Evolutionary conservation across 2,329 filamentous ascomycete genomes (phyloP).

Genomic region (Alternaria infectoria): DNA sequence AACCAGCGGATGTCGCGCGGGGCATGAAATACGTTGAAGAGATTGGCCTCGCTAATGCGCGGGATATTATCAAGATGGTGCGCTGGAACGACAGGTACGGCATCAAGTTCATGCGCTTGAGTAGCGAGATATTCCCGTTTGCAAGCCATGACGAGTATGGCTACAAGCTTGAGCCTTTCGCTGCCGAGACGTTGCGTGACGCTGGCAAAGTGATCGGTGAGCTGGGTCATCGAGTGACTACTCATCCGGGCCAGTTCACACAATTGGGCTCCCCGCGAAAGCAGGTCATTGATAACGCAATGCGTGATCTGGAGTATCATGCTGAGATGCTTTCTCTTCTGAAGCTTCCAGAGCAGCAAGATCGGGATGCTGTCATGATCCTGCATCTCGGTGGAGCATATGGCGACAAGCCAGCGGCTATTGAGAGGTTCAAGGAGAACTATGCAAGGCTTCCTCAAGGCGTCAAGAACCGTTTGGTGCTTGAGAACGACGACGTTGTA

Average conservation of each 20-base stretch:
- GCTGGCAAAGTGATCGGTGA: conserved; percentile 78
- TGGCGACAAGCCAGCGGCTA: conserved; percentile 80
- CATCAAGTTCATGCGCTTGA: conserved; percentile 90
- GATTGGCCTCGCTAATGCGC: conserved; percentile 80
- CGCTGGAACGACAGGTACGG: conserved; percentile 91
- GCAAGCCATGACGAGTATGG: conserved; percentile 87
- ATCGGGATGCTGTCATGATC: conserved; percentile 92
- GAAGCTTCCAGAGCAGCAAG: conserved; percentile 74
- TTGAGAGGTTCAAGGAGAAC: conserved; percentile 78
- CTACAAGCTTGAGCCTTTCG: conserved; percentile 84
- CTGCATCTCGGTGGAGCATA: conserved; percentile 91
- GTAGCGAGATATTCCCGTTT: conserved; percentile 97
- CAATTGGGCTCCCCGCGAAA: conserved; percentile 84
- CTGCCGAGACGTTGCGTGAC: conserved; percentile 75
- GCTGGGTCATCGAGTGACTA: conserved; percentile 83
- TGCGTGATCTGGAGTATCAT: conserved; percentile 87
- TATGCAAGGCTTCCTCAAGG: conserved; percentile 70
- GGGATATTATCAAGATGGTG: conserved; percentile 83
- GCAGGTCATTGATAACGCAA: conserved; percentile 75
- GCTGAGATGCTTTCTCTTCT: conserved; percentile 82
- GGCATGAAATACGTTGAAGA: conserved; percentile 77
- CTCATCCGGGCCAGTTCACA: conserved; percentile 88
- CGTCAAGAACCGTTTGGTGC: conserved; percentile 80
- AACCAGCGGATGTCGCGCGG: conserved; percentile 69
- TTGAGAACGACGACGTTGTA: conserved; percentile 93